phyloP scores from a whole-genome alignment of 805 yeast genomes.

The Kodamaea leandrae region DNA sequence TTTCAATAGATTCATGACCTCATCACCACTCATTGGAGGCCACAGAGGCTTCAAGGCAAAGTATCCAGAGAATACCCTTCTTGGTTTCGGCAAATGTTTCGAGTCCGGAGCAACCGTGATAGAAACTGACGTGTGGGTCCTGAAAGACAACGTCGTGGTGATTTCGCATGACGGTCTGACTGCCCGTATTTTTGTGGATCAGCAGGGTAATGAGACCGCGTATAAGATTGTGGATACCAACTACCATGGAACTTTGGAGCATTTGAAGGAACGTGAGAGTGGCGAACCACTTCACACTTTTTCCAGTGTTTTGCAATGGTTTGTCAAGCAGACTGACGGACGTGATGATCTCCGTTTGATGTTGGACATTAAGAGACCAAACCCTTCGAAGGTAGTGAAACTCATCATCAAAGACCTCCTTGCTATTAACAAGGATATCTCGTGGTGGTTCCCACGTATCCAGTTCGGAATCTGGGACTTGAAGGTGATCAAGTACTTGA shows the following conservation, averaged over 20 bases:
- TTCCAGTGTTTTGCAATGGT: constrained; percentile 33
- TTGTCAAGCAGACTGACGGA: constrained; percentile 19
- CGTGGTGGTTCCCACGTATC: constrained; percentile 38
- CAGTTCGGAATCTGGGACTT: constrained; percentile 44
- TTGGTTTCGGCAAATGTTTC: constrained; percentile 37
- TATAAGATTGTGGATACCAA: constrained; percentile 32
- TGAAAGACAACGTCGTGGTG: constrained; percentile 36
- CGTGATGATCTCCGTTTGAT: constrained; percentile 26
- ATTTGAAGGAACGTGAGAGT: constrained; percentile 29
- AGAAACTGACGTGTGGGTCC: constrained; percentile 44
- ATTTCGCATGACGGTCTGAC: constrained; percentile 42
- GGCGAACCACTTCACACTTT: constrained; percentile 35
- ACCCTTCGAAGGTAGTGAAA: constrained; percentile 34
- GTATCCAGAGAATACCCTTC: constrained; percentile 39
- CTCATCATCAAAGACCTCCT: constrained; percentile 30
- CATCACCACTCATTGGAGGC: constrained; percentile 34
- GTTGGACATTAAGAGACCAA: constrained; percentile 41
- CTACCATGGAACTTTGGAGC: constrained; percentile 26
- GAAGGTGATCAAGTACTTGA: constrained; percentile 35
- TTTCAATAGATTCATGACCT: not conserved
- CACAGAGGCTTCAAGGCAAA: constrained; percentile 44
- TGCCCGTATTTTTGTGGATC: constrained; percentile 35
- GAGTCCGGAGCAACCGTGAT: constrained; percentile 37
- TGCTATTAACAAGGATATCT: constrained; percentile 26
- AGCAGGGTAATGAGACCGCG: constrained; percentile 34